phyloP scores from a whole-genome alignment of 2,329 filamentous ascomycete species.

The Pseudogymnoascus destructans region DNA sequence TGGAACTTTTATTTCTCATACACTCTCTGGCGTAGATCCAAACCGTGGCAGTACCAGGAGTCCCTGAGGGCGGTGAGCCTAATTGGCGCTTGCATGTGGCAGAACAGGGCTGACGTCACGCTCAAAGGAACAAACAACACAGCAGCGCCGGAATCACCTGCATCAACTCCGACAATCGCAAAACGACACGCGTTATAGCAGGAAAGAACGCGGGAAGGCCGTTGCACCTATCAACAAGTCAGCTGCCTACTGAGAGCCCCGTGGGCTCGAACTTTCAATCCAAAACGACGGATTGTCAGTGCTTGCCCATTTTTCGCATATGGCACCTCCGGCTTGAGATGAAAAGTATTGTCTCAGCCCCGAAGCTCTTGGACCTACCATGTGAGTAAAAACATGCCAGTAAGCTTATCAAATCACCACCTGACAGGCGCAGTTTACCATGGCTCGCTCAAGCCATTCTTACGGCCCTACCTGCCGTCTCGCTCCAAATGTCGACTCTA shows the following conservation, averaged over 20 bases:
- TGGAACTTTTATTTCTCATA: not conserved
- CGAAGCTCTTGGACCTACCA: not conserved
- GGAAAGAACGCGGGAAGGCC: not conserved
- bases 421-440: slow-evolving; percentile 15
- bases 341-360: not conserved
- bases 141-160: not conserved
- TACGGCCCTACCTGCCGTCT: slow-evolving; percentile 25
- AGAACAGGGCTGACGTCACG: slow-evolving; percentile 5
- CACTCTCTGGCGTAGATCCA: not conserved
- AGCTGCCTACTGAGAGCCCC: slow-evolving; percentile 2
- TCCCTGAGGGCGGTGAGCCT: not conserved
- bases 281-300: not conserved
- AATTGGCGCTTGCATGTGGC: not conserved
- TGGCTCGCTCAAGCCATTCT: slow-evolving; percentile 23
- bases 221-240: not conserved
- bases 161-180: slow-evolving; percentile 1
- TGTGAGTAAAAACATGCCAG: not conserved
- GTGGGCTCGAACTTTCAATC: not conserved
- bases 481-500: slow-evolving; percentile 14
- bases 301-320: not conserved
- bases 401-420: not conserved
- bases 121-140: slow-evolving; percentile 3
- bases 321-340: slow-evolving; percentile 9
- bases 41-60: not conserved
- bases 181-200: slow-evolving; percentile 1